Conservation (phyloP, 2,329 filamentous ascomycete genomes). For the Sclerotinia minor region DNA sequence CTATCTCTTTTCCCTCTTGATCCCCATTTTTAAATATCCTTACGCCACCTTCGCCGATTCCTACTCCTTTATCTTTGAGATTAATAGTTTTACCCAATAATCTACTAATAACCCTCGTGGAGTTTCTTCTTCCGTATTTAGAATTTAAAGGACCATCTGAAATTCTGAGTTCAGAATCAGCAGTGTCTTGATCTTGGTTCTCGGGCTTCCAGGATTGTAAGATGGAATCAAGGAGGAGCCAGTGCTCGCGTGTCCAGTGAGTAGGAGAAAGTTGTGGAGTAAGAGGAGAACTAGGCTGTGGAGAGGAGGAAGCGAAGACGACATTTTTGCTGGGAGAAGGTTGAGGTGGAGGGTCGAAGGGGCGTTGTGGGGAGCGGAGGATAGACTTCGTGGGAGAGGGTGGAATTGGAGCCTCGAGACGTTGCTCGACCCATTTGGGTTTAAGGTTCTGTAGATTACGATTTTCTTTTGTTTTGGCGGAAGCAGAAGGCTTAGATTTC, state of each 20-base stretch:
- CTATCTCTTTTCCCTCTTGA: conserved; percentile 12
- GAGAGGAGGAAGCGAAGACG: conserved; percentile 41
- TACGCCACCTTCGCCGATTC: conserved; percentile 5
- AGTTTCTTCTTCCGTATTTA: conserved; percentile 32
- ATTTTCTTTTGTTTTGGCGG: conserved; percentile 31
- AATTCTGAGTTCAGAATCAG: not conserved
- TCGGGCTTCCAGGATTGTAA: conserved; percentile 37
- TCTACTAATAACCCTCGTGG: conserved; percentile 38
- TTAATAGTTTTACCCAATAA: conserved; percentile 38
- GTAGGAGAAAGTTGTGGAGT: conserved; percentile 33
- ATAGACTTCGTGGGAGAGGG: conserved; percentile 40
- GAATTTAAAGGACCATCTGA: conserved; percentile 14
- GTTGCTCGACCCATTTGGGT: conserved; percentile 36
- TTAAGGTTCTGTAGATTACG: conserved; percentile 24
- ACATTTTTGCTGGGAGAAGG: conserved; percentile 37
- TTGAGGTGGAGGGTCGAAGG: conserved; percentile 22
- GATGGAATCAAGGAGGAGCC: conserved; percentile 39
- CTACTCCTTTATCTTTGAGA: conserved; percentile 18
- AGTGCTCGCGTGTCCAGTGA: conserved; percentile 40
- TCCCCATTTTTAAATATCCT: not conserved
- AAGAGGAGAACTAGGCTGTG: conserved; percentile 32
- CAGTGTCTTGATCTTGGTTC: conserved; percentile 21
- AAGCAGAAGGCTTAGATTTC: conserved; percentile 17
- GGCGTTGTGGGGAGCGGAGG: conserved; percentile 38
- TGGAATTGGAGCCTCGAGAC: conserved; percentile 22